A percentile compares a stretch with the other conserved stretches of the same genome.
Conservation (phyloP, 2,329 filamentous ascomycete species). For the Scedosporium boydii region DNA sequence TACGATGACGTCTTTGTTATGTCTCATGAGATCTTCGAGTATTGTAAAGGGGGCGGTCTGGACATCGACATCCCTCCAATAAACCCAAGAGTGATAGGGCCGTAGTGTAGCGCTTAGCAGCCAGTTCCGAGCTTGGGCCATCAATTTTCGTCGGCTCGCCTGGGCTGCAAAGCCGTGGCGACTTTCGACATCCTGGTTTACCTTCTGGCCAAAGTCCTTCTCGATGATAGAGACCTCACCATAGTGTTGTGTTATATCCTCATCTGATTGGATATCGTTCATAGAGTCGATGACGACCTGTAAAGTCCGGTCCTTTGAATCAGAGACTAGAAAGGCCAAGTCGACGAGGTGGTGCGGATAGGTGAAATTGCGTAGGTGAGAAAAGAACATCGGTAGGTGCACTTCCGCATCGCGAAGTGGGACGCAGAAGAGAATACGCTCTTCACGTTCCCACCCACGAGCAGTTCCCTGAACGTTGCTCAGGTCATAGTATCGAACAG, state of each 20-base stretch:
- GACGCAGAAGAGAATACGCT: slow-evolving; percentile 89
- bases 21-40: slow-evolving; percentile 93
- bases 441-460: slow-evolving; percentile 90
- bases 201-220: slow-evolving; percentile 97
- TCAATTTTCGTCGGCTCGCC: slow-evolving; percentile 84
- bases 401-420: slow-evolving; percentile 86
- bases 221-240: slow-evolving; percentile 97
- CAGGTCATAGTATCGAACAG: slow-evolving; percentile 93
- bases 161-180: slow-evolving; percentile 96
- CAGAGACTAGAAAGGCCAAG: slow-evolving; percentile 90
- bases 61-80: slow-evolving; percentile 98
- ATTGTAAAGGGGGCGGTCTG: slow-evolving; percentile 96
- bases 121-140: slow-evolving; percentile 98
- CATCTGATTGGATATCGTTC: slow-evolving; percentile 67
- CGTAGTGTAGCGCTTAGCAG: slow-evolving; percentile 84
- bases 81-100: slow-evolving; percentile 97
- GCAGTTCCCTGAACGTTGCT: slow-evolving; percentile 85
- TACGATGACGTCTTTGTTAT: slow-evolving; percentile 98
- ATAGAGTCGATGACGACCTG: slow-evolving; percentile 65
- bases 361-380: slow-evolving; percentile 91
- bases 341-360: slow-evolving; percentile 97
- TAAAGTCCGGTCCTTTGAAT: slow-evolving; percentile 89
- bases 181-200: slow-evolving; percentile 95
- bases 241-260: slow-evolving; percentile 72
- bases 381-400: slow-evolving; percentile 96